Percentiles rank a stretch among this genome's conserved stretches.
phyloP scores from a whole-genome alignment of 2,329 filamentous ascomycete genomes.

The Botryotinia calthae region DNA sequence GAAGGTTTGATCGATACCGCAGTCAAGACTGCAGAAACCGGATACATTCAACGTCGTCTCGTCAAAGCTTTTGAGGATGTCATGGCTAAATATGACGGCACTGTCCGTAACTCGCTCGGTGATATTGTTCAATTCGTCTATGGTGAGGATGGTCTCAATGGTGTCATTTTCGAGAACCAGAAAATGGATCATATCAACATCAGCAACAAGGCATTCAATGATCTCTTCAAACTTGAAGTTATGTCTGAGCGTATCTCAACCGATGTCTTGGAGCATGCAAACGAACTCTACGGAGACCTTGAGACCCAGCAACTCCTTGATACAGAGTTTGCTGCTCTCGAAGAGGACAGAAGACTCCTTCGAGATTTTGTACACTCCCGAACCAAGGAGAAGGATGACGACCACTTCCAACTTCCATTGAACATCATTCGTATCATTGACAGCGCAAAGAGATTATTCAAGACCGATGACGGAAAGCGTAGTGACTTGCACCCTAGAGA shows the following conservation, averaged over 20 bases:
- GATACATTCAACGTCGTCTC: constrained; percentile 96
- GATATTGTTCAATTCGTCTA: constrained; percentile 98
- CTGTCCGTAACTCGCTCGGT: constrained; percentile 92
- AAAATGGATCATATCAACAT: constrained; percentile 81
- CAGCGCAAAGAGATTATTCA: constrained; percentile 85
- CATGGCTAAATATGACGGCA: constrained; percentile 96
- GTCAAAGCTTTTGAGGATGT: constrained; percentile 98
- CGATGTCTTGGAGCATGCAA: constrained; percentile 80
- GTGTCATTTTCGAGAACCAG: constrained; percentile 90
- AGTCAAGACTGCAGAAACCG: constrained; percentile 98
- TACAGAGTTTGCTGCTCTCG: constrained; percentile 78
- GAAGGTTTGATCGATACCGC: constrained; percentile 99
- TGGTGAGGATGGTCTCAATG: constrained; percentile 94
- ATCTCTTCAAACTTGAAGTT: constrained; percentile 81
- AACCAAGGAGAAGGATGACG: constrained; percentile 68
- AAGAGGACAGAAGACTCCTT: constrained; percentile 71
- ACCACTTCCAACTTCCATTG: constrained; percentile 85
- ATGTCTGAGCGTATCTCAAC: constrained; percentile 63
- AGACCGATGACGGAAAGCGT: constrained; percentile 78
- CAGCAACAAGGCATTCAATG: constrained; percentile 73
- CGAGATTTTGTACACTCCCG: constrained; percentile 56
- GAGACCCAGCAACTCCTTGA: constrained; percentile 84
- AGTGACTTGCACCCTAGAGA: constrained; percentile 89
- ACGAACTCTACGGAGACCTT: constrained; percentile 83
- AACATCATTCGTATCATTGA: constrained; percentile 91